Conservation (phyloP, 306 rosid genomes). For the Parietaria judaica region DNA sequence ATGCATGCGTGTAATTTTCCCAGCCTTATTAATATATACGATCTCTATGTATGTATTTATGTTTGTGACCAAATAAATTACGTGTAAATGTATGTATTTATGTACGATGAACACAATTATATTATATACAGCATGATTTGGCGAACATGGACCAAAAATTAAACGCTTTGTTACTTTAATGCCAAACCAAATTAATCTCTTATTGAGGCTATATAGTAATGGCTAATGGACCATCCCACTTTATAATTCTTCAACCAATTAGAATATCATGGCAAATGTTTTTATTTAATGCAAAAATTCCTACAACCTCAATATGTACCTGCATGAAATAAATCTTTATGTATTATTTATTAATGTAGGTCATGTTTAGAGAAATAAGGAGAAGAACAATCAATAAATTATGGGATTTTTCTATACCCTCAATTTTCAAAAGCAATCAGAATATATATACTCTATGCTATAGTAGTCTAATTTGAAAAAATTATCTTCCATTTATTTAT, state of each 20-base stretch:
- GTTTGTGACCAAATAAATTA: no score
- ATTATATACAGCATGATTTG: neutral
- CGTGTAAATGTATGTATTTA: neutral
- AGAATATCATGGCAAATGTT: neutral
- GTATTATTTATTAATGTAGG: neutral
- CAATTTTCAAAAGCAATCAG: no score
- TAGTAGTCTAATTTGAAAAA: neutral
- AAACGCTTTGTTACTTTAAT: neutral
- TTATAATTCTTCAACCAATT: slow-evolving; percentile 14
- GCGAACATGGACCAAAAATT: neutral
- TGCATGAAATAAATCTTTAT: no score
- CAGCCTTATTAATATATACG: slow-evolving; percentile 15
- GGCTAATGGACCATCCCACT: slow-evolving; percentile 20
- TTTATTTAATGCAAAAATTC: neutral
- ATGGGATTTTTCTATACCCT: no score
- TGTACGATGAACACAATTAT: neutral
- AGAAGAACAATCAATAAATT: neutral
- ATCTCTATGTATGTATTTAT: neutral
- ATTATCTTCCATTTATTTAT: no score
- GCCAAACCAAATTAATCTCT: slow-evolving; percentile 1
- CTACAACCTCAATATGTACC: neutral
- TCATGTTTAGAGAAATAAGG: neutral
- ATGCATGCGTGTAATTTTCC: slow-evolving; percentile 16
- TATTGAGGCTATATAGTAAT: slow-evolving; percentile 2
- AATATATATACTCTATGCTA: no score